Conservation (phyloP, 176 grass and related monocot species). For the Rhipidocladum racemiflorum region DNA sequence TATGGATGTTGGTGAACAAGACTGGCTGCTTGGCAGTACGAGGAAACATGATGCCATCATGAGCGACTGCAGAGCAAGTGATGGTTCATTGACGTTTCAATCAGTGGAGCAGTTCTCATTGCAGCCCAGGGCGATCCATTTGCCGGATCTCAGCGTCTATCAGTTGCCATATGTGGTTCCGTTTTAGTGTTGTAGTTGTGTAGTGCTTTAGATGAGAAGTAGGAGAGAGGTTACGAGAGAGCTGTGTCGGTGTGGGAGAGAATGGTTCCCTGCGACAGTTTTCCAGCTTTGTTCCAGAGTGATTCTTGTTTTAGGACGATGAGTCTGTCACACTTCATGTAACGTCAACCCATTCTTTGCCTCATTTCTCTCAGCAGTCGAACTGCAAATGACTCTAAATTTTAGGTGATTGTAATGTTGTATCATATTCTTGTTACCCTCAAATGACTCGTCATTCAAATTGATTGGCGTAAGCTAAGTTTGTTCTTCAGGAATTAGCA, state of each 20-base stretch:
- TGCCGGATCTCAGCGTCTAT: slow-evolving; percentile 33
- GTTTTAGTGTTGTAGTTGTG: slow-evolving; percentile 40
- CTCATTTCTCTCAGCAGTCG: not conserved
- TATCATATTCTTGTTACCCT: not conserved
- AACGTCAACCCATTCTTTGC: not conserved
- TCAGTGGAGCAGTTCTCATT: slow-evolving; percentile 27
- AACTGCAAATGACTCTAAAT: not conserved
- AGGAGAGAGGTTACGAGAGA: slow-evolving; percentile 24
- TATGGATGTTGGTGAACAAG: slow-evolving; percentile 9
- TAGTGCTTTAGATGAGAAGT: slow-evolving; percentile 30
- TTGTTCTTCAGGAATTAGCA: not conserved
- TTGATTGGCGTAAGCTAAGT: not conserved
- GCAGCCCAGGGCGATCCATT: slow-evolving; percentile 33
- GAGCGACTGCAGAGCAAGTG: slow-evolving; percentile 28
- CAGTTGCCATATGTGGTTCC: slow-evolving; percentile 52
- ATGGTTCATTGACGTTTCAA: not conserved
- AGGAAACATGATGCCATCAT: slow-evolving; percentile 30
- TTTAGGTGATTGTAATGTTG: not conserved
- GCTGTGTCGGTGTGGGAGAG: slow-evolving; percentile 41
- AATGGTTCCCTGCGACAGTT: slow-evolving; percentile 35
- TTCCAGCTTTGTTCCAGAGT: slow-evolving; percentile 43
- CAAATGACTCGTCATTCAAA: not conserved
- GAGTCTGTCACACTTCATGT: not conserved
- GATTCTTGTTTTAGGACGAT: not conserved
- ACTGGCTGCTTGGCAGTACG: slow-evolving; percentile 34